A percentile compares a stretch with the other conserved stretches of the same genome.
Evolutionary conservation across 331 rosid genomes (phyloP).

Genomic region (Spiraea crenata): DNA sequence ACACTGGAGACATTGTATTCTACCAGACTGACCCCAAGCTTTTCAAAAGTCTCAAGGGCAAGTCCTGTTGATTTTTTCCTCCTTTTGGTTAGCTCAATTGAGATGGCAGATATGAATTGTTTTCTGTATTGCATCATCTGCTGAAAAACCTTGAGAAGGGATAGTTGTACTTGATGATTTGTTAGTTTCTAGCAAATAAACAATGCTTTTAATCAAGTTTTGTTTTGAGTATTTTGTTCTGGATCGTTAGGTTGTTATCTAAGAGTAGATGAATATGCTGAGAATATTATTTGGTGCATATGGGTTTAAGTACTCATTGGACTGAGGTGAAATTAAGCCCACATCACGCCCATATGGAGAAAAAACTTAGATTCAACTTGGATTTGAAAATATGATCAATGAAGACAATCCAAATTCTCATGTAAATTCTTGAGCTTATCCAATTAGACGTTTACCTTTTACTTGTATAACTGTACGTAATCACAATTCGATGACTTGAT

Average conservation of each 20-base stretch:
- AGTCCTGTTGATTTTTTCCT: slow-evolving; percentile 29
- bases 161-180: slow-evolving; percentile 16
- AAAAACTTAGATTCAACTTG: no score
- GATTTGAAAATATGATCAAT: no score
- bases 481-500: no score
- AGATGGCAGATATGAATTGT: background rate
- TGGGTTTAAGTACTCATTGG: no score
- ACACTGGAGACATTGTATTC: slow-evolving; percentile 64
- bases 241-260: background rate
- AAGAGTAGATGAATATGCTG: background rate
- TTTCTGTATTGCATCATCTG: slow-evolving; percentile 7
- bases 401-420: no score
- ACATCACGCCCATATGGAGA: no score
- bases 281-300: no score
- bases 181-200: slow-evolving; percentile 25
- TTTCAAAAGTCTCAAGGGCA: slow-evolving; percentile 30
- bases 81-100: background rate
- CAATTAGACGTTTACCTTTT: no score
- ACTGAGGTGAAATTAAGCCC: no score
- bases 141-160: slow-evolving; percentile 5
- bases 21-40: slow-evolving; percentile 66
- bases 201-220: background rate
- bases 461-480: no score
- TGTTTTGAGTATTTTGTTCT: background rate
- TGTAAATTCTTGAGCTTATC: no score